Percentiles rank a stretch among this genome's conserved stretches.
These are phyloP conservation scores for Linaria vulgaris DNA, from an alignment of 257 asterid species.

Conservation along the genomic window DNA sequence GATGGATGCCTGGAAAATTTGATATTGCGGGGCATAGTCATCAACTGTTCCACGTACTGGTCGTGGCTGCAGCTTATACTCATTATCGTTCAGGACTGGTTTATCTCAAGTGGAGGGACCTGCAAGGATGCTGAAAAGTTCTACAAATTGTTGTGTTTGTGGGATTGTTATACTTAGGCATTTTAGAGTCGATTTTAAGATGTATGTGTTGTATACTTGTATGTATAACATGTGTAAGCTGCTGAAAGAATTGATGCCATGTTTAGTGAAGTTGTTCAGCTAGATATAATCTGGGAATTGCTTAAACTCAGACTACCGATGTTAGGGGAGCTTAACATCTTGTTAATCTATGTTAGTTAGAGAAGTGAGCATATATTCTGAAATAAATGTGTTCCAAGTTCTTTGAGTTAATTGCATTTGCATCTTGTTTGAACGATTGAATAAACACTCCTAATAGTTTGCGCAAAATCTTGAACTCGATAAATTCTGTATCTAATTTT, in stretches of 20 bases:
- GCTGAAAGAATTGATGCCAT: neutral
- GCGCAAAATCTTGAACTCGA: too few species aligned
- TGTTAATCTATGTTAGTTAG: too few species aligned
- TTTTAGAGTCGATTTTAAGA: neutral
- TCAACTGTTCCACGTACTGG: constrained; percentile 87
- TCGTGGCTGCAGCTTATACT: constrained; percentile 93
- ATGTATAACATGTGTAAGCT: too few species aligned
- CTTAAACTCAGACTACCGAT: neutral
- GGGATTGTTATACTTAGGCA: too few species aligned
- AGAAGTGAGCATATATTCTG: too few species aligned
- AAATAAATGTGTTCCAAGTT: too few species aligned
- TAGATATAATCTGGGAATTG: neutral
- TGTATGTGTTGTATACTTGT: too few species aligned
- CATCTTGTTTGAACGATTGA: too few species aligned
- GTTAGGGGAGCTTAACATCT: neutral
- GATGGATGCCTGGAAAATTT: constrained; percentile 94
- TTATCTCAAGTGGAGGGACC: constrained; percentile 87
- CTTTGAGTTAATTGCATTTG: too few species aligned
- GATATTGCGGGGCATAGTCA: constrained; percentile 95
- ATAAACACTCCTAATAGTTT: too few species aligned
- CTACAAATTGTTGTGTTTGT: neutral
- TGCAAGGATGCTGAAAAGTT: constrained; percentile 67
- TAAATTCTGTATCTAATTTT: too few species aligned
- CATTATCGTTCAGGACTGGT: constrained; percentile 90
- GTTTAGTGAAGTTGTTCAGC: neutral